Base-by-base conservation (phyloP, 2,329 filamentous ascomycete species). In the Aspergillus thermomutatus region DNA sequence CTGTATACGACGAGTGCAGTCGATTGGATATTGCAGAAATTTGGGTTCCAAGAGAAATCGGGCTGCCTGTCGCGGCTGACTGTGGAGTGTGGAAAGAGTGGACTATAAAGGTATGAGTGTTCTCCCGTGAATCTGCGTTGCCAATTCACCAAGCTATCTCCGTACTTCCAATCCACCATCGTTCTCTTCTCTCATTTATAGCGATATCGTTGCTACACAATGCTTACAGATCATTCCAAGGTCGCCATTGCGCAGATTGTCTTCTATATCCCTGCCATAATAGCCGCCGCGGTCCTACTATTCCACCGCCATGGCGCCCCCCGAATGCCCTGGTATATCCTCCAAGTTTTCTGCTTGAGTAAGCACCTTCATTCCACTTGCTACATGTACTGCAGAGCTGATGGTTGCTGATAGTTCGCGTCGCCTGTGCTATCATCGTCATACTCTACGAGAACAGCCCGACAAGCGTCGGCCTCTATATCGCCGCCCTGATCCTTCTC, bases 261-360 rank as follows among this genome's bases (percentile, higher is more conserved):
- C n/a, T 66, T 66, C 47, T 66, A 64, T 50, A 49, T 57, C 10
- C 63, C 64, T 10, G 58, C 57, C 4, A 55, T 58, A 3, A 7
- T 59, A 8, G 21, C 57, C 6, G 60, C 64, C 5, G 50, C 49
- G 9, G 48, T 55, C 7, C 54, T 64, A 1, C 49, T 61, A 9
- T 62, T 56, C 23, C 56, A 58, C 34, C 63, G 63, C 3, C 59
- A 61, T 53, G 58, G 40, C 19, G 58, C 63, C 19, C 64, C 64
- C 34, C 64, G 60, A 3, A 53, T 64, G 55, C 51, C 57, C 31
- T 67, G 64, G 64, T 43, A 58, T 19, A 57, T 66, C n/a, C 41
- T 67, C 28, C 51, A 58, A 1, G 45, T 65, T 9, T 67, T 67
- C 51, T 64, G 58, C 4, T 28, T 63, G n/a, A 55, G 64, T 67